A percentile compares a stretch with the other conserved stretches of the same genome.
These are phyloP conservation scores for Macrolepiota fuliginosa DNA, from an alignment of 768 basidiomycete species.

Conservation along the genomic window DNA sequence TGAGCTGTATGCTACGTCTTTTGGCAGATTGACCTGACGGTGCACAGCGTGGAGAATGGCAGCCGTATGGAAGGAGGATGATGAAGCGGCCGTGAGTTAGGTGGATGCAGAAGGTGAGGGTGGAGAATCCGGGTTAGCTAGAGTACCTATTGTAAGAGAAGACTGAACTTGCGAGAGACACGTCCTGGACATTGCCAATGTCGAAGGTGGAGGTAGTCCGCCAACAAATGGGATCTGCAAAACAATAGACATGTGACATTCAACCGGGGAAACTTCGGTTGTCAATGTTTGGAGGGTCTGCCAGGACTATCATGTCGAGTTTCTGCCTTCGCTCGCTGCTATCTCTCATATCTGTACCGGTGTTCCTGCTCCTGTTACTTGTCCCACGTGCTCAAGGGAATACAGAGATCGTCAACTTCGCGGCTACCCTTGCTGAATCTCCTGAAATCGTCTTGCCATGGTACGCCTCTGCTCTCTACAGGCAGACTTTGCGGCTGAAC, in stretches of 20 bases:
- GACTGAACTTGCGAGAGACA: constrained; percentile 27
- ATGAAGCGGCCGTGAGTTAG: constrained; percentile 29
- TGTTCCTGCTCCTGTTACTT: background rate
- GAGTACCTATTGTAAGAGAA: constrained; percentile 18
- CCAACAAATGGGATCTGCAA: background rate
- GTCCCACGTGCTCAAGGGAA: constrained; percentile 38
- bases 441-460: constrained; percentile 22
- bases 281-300: too few relatives aligned
- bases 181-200: constrained; percentile 24
- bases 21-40: constrained; percentile 37
- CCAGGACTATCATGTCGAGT: too few relatives aligned
- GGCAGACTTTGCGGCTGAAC: background rate
- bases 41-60: constrained; percentile 30
- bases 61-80: constrained; percentile 27
- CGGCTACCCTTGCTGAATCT: constrained; percentile 24
- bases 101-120: constrained; percentile 27
- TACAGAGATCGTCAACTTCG: constrained; percentile 67
- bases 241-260: background rate
- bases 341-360: background rate
- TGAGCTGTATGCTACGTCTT: constrained; percentile 31
- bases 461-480: constrained; percentile 19
- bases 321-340: background rate
- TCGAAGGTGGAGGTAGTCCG: too few relatives aligned
- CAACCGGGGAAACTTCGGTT: too few relatives aligned
- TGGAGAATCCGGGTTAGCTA: constrained; percentile 9